These are phyloP conservation scores for Hypocreales sp. DNA, from an alignment of 2,329 filamentous ascomycete species.

Conservation along the genomic window DNA sequence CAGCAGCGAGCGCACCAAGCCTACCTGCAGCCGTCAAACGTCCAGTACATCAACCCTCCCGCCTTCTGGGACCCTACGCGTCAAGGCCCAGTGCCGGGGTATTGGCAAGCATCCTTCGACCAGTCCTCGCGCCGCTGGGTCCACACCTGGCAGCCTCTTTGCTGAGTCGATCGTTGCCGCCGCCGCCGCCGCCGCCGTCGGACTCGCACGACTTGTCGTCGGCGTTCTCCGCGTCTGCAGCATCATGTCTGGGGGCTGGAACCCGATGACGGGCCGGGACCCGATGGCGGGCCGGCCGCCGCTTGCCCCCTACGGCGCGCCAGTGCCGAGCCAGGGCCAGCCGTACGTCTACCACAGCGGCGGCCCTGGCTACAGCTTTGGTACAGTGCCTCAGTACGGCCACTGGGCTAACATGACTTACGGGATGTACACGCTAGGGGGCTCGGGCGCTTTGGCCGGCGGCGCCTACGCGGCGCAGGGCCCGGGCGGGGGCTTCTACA, in stretches of 20 bases:
- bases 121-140: slow-evolving; percentile 14
- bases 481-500: slow-evolving; percentile 9
- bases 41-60: slow-evolving; percentile 3
- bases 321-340: slow-evolving; percentile 18
- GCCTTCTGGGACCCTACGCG: slow-evolving; percentile 13
- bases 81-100: slow-evolving; percentile 15
- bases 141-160: slow-evolving; percentile 19
- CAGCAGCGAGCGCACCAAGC: too few species aligned
- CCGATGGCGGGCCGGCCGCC: slow-evolving; percentile 14
- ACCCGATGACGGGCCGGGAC: slow-evolving; percentile 23
- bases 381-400: slow-evolving; percentile 8
- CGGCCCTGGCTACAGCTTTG: slow-evolving; percentile 18
- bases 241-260: slow-evolving; percentile 23
- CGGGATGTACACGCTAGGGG: slow-evolving; percentile 7
- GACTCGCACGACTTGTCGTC: neutral
- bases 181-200: too few species aligned
- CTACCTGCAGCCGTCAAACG: too few species aligned
- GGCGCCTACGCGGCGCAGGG: slow-evolving; percentile 1
- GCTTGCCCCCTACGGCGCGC: slow-evolving; percentile 16
- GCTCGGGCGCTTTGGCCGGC: slow-evolving; percentile 2
- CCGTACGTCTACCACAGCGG: slow-evolving; percentile 21
- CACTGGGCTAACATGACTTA: slow-evolving; percentile 12
- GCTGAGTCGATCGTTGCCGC: slow-evolving; percentile 4
- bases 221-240: neutral
- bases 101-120: slow-evolving; percentile 20